Conservation (phyloP, 2,329 filamentous ascomycete species). For the Hawksworthiomyces lignivorus region DNA sequence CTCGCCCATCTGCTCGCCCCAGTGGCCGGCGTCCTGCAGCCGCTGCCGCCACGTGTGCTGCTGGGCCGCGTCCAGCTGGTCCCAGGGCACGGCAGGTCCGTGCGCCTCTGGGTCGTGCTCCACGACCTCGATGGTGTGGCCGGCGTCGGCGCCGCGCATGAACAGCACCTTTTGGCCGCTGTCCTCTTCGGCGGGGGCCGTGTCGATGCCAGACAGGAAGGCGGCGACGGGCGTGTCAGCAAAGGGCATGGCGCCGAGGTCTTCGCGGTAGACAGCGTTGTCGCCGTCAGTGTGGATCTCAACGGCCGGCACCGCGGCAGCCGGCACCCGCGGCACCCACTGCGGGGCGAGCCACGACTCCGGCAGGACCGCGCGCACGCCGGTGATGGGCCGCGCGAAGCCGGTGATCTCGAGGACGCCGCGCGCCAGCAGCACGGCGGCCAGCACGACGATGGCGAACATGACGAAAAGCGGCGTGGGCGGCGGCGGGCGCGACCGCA, state of each 20-base stretch:
- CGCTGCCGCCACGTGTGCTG: conserved; percentile 61
- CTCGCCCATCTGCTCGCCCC: conserved; percentile 73
- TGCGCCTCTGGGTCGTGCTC: conserved; percentile 40
- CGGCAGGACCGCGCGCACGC: conserved; percentile 49
- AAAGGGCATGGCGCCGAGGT: neutral
- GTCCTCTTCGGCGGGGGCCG: neutral
- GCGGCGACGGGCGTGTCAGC: conserved; percentile 12
- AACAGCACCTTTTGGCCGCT: conserved; percentile 7
- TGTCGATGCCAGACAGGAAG: conserved; percentile 2
- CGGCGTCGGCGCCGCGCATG: conserved; percentile 14
- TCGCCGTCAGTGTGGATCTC: neutral
- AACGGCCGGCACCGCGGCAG: neutral
- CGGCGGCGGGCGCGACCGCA: conserved; percentile 45
- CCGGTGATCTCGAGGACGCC: conserved; percentile 58
- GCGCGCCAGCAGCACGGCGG: conserved; percentile 56
- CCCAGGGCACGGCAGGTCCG: conserved; percentile 53
- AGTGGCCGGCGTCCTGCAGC: conserved; percentile 64
- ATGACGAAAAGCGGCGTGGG: conserved; percentile 44
- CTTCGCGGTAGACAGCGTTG: neutral
- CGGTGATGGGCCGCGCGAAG: conserved; percentile 46
- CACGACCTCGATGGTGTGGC: conserved; percentile 28
- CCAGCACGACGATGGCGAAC: conserved; percentile 47
- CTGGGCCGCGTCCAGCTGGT: conserved; percentile 58
- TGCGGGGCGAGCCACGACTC: conserved; percentile 22
- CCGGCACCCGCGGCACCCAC: neutral